Conservation (phyloP, 805 yeast species). For the Hanseniaspora nectarophila region DNA sequence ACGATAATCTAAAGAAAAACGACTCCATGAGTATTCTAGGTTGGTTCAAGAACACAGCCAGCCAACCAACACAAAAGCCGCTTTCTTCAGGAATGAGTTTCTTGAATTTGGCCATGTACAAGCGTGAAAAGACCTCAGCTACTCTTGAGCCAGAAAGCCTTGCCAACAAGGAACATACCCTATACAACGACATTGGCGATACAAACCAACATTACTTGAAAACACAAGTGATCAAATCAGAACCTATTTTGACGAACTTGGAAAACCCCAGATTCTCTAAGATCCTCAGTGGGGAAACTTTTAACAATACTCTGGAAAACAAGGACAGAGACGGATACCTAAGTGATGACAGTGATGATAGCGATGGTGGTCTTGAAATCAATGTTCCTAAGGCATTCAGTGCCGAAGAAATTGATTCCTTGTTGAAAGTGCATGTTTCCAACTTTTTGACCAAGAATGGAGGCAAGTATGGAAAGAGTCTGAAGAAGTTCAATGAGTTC, state of each 20-base stretch:
- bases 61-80: neutral
- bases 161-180: neutral
- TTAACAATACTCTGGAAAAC: neutral
- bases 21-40: conserved; percentile 5
- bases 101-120: conserved; percentile 4
- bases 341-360: conserved; percentile 3
- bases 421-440: conserved; percentile 6
- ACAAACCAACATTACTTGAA: neutral
- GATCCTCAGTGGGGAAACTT: conserved; percentile 6
- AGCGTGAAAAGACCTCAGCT: neutral
- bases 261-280: neutral
- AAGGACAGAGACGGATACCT: neutral
- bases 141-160: neutral
- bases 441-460: conserved; percentile 5
- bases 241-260: neutral
- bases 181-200: neutral
- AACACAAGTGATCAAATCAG: neutral
- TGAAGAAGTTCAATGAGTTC: conserved; percentile 3
- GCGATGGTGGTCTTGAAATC: conserved; percentile 11
- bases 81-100: conserved; percentile 7
- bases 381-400: conserved; percentile 11
- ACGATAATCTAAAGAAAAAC: neutral
- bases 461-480: neutral
- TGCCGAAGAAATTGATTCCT: conserved; percentile 2
- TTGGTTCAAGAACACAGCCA: conserved; percentile 10